Percentiles rank a stretch among this genome's conserved stretches.
Conservation (phyloP, 1,139 yeast species). For the Suhomyces choctaworum region DNA sequence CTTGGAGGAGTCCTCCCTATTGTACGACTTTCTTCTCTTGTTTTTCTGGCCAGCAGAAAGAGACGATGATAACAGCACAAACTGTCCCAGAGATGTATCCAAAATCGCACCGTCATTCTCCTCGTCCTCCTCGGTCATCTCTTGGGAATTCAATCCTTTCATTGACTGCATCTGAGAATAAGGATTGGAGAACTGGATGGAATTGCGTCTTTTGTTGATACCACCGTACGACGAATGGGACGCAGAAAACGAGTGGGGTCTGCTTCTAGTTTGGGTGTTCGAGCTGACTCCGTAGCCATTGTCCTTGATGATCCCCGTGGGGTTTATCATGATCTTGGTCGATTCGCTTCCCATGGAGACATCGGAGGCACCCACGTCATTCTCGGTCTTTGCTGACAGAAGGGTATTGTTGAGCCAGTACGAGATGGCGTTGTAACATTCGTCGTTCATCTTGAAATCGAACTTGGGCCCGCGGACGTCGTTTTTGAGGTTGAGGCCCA, state of each 20-base stretch:
- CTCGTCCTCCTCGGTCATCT: constrained; percentile 11
- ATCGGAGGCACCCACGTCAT: constrained; percentile 4
- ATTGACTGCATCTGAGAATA: constrained; percentile 5
- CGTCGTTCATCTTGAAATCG: constrained; percentile 42
- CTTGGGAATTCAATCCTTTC: constrained; percentile 4
- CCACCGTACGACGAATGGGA: constrained; percentile 13
- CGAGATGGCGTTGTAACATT: constrained; percentile 42
- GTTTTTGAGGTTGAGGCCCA: constrained; percentile 1
- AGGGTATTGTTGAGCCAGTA: constrained; percentile 33
- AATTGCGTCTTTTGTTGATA: constrained; percentile 14
- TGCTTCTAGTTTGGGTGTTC: constrained; percentile 1
- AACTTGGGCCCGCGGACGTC: constrained; percentile 17
- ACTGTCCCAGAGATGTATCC: constrained; percentile 2
- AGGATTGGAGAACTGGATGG: constrained; percentile 13
- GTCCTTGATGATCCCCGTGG: constrained; percentile 17
- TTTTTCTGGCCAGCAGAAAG: constrained; percentile 17
- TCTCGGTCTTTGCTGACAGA: constrained; percentile 7
- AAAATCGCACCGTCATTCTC: constrained; percentile 7
- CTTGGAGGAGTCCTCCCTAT: constrained; percentile 4
- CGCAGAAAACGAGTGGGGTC: constrained; percentile 16
- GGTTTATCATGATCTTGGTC: constrained; percentile 15
- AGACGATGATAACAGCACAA: constrained; percentile 1
- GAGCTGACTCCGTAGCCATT: constrained; percentile 5
- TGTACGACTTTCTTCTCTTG: constrained; percentile 16
- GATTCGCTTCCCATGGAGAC: constrained; percentile 10